Percentiles rank a stretch among this genome's conserved stretches.
Conservation (phyloP, 495 filamentous ascomycete genomes). For the Penicillium paxilli region DNA sequence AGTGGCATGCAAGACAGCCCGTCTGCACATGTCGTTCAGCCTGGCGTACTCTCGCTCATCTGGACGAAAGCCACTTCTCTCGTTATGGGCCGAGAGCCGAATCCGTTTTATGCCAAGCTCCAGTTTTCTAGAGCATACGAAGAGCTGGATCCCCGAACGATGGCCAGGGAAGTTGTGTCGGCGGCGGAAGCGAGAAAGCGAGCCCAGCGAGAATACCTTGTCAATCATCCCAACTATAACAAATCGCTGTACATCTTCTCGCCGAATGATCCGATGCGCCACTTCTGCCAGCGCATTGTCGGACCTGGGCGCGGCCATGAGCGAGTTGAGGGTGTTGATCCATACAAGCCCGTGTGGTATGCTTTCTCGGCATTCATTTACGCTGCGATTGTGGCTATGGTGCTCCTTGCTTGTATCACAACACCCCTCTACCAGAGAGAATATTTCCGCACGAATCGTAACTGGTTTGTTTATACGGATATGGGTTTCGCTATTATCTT, state of each 20-base stretch:
- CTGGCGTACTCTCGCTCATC: conserved; percentile 54
- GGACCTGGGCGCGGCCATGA: conserved; percentile 86
- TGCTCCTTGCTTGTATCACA: conserved; percentile 89
- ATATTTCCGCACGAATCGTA: conserved; percentile 73
- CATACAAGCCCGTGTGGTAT: conserved; percentile 88
- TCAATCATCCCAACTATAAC: conserved; percentile 88
- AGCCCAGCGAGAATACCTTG: conserved; percentile 87
- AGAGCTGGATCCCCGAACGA: conserved; percentile 75
- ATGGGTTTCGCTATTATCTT: conserved; percentile 88
- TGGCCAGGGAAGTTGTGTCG: conserved; percentile 87
- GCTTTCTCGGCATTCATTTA: conserved; percentile 93
- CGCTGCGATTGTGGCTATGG: conserved; percentile 93
- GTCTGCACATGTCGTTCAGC: conserved; percentile 41
- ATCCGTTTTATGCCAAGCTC: conserved; percentile 89
- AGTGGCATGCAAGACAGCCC: conserved; percentile 20
- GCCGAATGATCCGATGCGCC: conserved; percentile 72
- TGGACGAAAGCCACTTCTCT: conserved; percentile 55
- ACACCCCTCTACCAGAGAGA: conserved; percentile 90
- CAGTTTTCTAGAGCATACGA: conserved; percentile 72
- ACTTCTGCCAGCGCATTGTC: conserved; percentile 84
- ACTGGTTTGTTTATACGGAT: conserved; percentile 95
- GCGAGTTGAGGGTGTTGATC: conserved; percentile 81
- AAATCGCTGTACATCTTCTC: conserved; percentile 86
- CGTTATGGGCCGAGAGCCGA: conserved; percentile 71
- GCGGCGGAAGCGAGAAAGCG: conserved; percentile 78